A percentile compares a stretch with the other conserved stretches of the same genome.
Conservation (phyloP, 306 rosid genomes). For the Acacia melanoxylon region DNA sequence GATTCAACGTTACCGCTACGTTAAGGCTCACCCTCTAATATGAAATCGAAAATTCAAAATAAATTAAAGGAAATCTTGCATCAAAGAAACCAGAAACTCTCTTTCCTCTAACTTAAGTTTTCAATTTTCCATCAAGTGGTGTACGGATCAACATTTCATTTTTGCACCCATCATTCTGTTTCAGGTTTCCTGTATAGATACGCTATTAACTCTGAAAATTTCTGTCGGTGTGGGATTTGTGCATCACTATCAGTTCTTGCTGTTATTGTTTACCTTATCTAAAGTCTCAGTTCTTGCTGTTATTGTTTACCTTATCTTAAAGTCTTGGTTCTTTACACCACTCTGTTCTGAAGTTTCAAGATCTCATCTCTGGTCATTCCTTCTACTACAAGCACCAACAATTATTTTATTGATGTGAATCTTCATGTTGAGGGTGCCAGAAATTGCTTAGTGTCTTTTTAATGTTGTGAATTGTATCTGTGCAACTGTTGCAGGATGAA, state of each 20-base stretch:
- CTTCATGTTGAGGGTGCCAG: background rate
- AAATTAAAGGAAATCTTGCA: too few species aligned
- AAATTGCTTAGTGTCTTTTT: background rate
- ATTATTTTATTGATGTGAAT: slow-evolving; percentile 3
- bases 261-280: too few species aligned
- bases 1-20: too few species aligned
- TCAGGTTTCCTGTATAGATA: background rate
- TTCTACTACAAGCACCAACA: slow-evolving; percentile 6
- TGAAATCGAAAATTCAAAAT: too few species aligned
- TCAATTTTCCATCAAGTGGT: background rate
- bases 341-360: slow-evolving; percentile 5
- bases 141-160: background rate
- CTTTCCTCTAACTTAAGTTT: too few species aligned
- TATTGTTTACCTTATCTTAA: background rate
- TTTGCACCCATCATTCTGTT: background rate
- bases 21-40: too few species aligned
- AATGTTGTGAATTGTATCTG: background rate
- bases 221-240: background rate
- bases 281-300: too few species aligned
- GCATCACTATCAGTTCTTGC: background rate
- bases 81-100: too few species aligned
- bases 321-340: background rate
- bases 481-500: slow-evolving; percentile 68
- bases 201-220: background rate
- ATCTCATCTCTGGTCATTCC: slow-evolving; percentile 10